Base-by-base conservation (phyloP, 768 basidiomycete genomes). In the Xerocomellus amylosporus region DNA sequence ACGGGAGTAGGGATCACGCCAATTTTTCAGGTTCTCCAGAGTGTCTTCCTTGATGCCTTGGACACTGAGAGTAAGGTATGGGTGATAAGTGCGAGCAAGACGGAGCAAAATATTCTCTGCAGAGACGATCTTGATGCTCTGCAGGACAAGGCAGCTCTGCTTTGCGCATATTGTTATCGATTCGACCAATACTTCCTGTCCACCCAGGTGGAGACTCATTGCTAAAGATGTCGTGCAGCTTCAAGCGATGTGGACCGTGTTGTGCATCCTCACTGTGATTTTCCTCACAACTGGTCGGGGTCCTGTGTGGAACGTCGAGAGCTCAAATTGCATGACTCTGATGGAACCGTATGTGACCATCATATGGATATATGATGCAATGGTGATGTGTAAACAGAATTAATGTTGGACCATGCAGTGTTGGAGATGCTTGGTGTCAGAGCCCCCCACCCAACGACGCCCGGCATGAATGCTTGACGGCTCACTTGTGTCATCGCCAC, bases 281-380 rank as follows among this genome's bases (percentile, higher is more conserved):
- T 99, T 87, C 77, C 76, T 99, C 59, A 97, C 97, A 15, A 96
- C 94, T 37, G 97, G 97, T 17, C 97, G 98, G 73, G 97, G 98
- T 67, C 97, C 97, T 2, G 97, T 97, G 8, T 97, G 98, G 78
- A 98, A 98, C 70, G 96, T 99, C 26, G 97, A 96, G 77, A 95
- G 92, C 54, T 96, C 94, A 37, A 95, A 93, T 69, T 99, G 97
- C 73, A 96, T 99, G 78, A 99, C 97, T 1, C 75, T 98, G 43
- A 98, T 99, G 96, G 97, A 99, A 72, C 86, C 94, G 89, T 97
- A 70, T 72, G 92, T 61, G 51, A 42, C 38, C 49, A 15, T 46
- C 44, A 20, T 55, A 31, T 47, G 38, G 46, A 49, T 13, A 0
- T 24, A 19, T 61, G 19, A 53, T 47, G 51, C 6, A 33, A 42